Evolutionary conservation across 2,329 filamentous ascomycete genomes (phyloP), one percentile per base, ranked within the genome.

Genomic region (Penicillium sp.): DNA sequence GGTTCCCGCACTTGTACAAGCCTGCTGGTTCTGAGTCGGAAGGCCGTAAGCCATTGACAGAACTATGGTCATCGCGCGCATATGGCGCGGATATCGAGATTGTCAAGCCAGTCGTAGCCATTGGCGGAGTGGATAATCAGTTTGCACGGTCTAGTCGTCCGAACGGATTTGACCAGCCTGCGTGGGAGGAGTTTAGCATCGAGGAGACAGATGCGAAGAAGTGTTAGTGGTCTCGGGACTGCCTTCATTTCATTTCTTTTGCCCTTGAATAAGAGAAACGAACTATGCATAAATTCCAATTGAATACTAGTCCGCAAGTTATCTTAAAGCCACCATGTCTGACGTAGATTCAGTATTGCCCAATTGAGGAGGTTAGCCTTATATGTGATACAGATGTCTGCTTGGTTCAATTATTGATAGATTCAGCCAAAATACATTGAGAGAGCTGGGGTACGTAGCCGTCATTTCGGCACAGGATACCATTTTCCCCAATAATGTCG

Each of bases 1-100:
- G 75, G 8, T 81, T 80, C 62, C 82, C 82, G 0, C 78, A 82
- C 27, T 68, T 86, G n/a, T 84, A 85, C 56, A 72, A 74, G 29
- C 25, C 57, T 4, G 54, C 61, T 12, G 61, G 60, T 3, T 40
- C 31, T 10, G 40, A 35, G 29, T 32, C 52, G 1, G 57, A 57
- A 38, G 68, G 78, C 27, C 68, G 67, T 7, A 70, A 77, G 45
- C 75, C 80, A 60, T 71, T 81, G 54, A 72, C 68, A 1, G 79
- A 82, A 64, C 75, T 73, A 57, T 82, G 79, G 76, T 77, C 77
- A 60, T 73, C 78, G 8, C 64, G 67, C 18, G 75, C 72, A 7
- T 78, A 79, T 52, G 69, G 69, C 16, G 65, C 64, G 72, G 59
- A 77, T 71, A 77, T 85, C 74, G 66, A 77, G 46, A 73, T 78